A percentile compares a stretch with the other conserved stretches of the same genome.
Conservation (phyloP, 2,329 filamentous ascomycete species). For the Uncinocarpus reesii region DNA sequence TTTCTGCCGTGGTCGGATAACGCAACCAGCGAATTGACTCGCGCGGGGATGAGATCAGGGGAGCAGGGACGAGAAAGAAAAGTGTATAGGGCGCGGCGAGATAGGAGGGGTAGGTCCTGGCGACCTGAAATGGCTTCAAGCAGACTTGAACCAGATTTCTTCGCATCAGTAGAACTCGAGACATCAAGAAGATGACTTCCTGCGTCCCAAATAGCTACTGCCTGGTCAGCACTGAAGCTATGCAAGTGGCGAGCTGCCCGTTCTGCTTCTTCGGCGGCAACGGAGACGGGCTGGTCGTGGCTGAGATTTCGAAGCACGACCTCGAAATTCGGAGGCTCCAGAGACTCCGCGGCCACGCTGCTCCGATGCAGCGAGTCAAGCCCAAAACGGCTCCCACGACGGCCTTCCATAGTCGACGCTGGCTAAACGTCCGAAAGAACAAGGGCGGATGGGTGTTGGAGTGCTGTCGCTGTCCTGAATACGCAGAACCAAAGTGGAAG, state of each 20-base stretch:
- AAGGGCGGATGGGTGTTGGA: constrained; percentile 33
- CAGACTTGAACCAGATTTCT: constrained; percentile 28
- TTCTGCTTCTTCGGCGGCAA: constrained; percentile 33
- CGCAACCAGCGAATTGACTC: constrained; percentile 31
- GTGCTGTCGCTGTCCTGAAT: constrained; percentile 34
- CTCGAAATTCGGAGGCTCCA: constrained; percentile 34
- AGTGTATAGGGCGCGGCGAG: constrained; percentile 29
- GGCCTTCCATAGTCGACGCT: constrained; percentile 26
- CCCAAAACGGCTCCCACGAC: constrained; percentile 28
- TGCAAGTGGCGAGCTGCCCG: constrained; percentile 25
- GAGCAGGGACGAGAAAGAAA: constrained; percentile 28
- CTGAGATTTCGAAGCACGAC: constrained; percentile 27
- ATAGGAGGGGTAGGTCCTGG: constrained; percentile 31
- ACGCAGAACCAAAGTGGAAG: constrained; percentile 36
- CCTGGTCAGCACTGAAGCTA: constrained; percentile 33
- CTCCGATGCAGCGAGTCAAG: constrained; percentile 36
- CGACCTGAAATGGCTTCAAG: constrained; percentile 31
- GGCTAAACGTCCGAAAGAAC: constrained; percentile 21
- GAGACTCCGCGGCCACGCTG: constrained; percentile 27
- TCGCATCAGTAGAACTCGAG: constrained; percentile 28
- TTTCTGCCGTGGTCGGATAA: constrained; percentile 37
- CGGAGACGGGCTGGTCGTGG: constrained; percentile 27
- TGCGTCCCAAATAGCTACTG: constrained; percentile 32
- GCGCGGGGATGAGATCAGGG: constrained; percentile 31
- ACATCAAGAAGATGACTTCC: constrained; percentile 31